These are phyloP conservation scores for Leucosporidium scottii DNA, from an alignment of 768 basidiomycete species.

Conservation along the genomic window DNA sequence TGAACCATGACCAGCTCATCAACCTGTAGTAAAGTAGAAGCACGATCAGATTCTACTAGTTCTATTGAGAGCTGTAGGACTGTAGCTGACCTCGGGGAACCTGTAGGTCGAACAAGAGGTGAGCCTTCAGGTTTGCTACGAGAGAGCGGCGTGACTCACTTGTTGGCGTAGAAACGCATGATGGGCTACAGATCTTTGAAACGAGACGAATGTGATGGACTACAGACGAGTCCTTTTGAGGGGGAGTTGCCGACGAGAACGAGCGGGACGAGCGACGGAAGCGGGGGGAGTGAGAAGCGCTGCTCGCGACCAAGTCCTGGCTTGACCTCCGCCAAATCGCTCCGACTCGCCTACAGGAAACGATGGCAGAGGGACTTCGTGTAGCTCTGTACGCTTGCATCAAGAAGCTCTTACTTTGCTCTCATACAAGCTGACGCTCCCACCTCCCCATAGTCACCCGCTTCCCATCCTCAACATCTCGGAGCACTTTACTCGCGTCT, in stretches of 20 bases:
- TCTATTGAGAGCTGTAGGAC: not conserved
- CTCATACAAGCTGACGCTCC: not conserved
- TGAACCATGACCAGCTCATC: conserved; percentile 99
- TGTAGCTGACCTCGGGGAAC: conserved; percentile 23
- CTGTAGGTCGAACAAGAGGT: not conserved
- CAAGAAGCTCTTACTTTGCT: not conserved
- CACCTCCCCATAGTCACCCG: conserved; percentile 71
- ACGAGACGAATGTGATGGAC: too few species aligned
- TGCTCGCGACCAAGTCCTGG: not conserved
- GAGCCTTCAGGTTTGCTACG: not conserved
- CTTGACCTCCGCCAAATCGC: too few species aligned
- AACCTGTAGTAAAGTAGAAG: conserved; percentile 51
- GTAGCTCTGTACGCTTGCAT: conserved; percentile 9
- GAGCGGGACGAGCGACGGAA: not conserved
- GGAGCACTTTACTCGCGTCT: conserved; percentile 81
- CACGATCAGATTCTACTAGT: not conserved
- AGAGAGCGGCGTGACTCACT: conserved; percentile 9
- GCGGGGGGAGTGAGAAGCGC: not conserved
- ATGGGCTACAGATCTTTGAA: not conserved
- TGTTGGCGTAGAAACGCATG: conserved; percentile 30
- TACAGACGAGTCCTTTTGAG: not conserved
- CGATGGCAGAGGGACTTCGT: not conserved
- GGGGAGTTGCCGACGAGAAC: not conserved
- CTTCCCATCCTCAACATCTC: conserved; percentile 94
- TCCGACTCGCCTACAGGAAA: not conserved